phyloP scores from a whole-genome alignment of 176 grass and related monocot genomes.

The Raddia distichophylla region DNA sequence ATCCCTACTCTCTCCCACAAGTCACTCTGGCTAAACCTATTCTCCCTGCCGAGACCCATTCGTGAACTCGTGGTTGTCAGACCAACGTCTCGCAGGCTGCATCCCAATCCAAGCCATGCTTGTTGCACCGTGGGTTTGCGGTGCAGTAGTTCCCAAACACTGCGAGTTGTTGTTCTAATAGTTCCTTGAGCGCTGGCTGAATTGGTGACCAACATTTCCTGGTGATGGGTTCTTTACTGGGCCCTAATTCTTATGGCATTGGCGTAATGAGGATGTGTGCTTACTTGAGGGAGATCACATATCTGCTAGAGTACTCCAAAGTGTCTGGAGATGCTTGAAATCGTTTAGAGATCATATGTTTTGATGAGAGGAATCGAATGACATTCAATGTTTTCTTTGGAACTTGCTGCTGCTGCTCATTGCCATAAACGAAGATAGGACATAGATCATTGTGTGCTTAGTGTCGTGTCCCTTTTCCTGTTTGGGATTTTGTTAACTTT shows the following conservation, averaged over 20 bases:
- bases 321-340: not conserved
- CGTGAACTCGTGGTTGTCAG: not conserved
- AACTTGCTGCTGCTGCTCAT: not conserved
- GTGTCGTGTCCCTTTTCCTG: not conserved
- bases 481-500: not conserved
- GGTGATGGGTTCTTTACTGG: not conserved
- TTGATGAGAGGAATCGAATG: not conserved
- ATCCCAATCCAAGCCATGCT: constrained; percentile 2
- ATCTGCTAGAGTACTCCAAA: not conserved
- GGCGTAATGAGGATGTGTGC: not conserved
- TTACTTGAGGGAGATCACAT: not conserved
- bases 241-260: not conserved
- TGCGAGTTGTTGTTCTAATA: not conserved
- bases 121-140: not conserved
- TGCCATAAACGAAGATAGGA: constrained; percentile 6
- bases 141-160: not conserved
- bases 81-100: not conserved
- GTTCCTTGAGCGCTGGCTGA: not conserved
- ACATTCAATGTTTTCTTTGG: not conserved
- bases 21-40: too few relatives aligned
- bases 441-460: not conserved
- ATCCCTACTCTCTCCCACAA: too few relatives aligned
- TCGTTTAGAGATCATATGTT: constrained; percentile 18
- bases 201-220: not conserved
- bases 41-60: not conserved